Conservation (phyloP, 345 rosid species). For the Tarenaya hassleriana region DNA sequence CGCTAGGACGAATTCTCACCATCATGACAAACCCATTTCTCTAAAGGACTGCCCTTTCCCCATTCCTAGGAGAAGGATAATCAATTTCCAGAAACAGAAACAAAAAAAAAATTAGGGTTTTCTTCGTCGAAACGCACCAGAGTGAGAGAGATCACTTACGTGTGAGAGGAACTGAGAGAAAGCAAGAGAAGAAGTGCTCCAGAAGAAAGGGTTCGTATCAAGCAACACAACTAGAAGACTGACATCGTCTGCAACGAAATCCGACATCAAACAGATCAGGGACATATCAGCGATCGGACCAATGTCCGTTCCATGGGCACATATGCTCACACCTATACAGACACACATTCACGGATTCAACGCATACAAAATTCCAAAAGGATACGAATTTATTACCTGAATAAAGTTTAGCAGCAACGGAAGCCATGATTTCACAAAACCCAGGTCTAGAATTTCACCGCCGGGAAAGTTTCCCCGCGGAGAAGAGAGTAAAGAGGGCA, state of each 20-base stretch:
- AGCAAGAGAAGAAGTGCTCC: conserved; percentile 55
- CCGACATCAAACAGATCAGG: conserved; percentile 1
- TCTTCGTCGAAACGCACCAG: conserved; percentile 1
- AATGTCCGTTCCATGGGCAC: background rate
- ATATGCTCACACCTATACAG: background rate
- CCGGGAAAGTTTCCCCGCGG: conserved; percentile 5
- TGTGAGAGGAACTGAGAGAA: conserved; percentile 80
- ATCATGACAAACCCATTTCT: no score
- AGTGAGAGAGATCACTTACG: conserved; percentile 36
- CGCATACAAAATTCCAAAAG: conserved; percentile 2
- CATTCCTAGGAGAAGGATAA: no score
- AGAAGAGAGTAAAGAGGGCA: background rate
- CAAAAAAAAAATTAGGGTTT: background rate
- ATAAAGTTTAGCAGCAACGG: conserved; percentile 63
- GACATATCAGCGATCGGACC: background rate
- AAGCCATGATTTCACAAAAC: conserved; percentile 41
- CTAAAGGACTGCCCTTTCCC: no score
- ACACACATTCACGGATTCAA: background rate
- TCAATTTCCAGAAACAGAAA: background rate
- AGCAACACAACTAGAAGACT: conserved; percentile 70
- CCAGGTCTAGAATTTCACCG: conserved; percentile 7
- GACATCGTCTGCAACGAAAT: conserved; percentile 61
- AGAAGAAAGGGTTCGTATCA: conserved; percentile 81
- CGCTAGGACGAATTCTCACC: no score
- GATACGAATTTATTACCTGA: conserved; percentile 36